Percentiles rank a stretch among this genome's conserved stretches.
These are phyloP conservation scores for Artemisia argyi DNA, from an alignment of 129 eudicot genomes.

Conservation along the genomic window DNA sequence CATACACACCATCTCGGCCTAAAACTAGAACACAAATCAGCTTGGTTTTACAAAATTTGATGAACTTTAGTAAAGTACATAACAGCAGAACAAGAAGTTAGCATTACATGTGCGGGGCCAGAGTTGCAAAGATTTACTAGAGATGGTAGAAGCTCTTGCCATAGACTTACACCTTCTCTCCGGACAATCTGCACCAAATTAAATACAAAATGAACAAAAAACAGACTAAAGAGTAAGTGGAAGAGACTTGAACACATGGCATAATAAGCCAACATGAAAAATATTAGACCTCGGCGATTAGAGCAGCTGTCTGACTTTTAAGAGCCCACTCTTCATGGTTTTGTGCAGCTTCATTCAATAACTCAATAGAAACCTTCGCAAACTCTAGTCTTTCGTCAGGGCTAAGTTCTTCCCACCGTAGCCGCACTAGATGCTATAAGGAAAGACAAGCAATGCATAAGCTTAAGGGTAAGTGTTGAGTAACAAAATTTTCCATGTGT, in stretches of 20 bases:
- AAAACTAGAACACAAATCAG: constrained; percentile 41
- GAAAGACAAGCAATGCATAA: constrained; percentile 9
- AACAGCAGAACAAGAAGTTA: constrained; percentile 12
- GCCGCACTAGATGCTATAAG: constrained; percentile 86
- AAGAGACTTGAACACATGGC: constrained; percentile 16
- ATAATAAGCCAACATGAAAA: constrained; percentile 20
- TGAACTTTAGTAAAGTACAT: constrained; percentile 4
- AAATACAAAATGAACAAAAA: neutral
- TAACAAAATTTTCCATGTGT: neutral
- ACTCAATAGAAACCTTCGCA: constrained; percentile 67
- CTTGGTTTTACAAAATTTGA: constrained; percentile 23
- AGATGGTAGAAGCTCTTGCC: constrained; percentile 87
- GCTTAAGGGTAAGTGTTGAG: neutral
- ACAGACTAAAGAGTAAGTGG: neutral
- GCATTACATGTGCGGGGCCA: constrained; percentile 83
- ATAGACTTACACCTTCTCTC: constrained; percentile 81
- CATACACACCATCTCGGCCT: constrained; percentile 96
- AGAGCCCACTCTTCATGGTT: constrained; percentile 83
- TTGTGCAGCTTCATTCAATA: constrained; percentile 71
- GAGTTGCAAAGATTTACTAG: constrained; percentile 61
- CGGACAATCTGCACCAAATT: constrained; percentile 68
- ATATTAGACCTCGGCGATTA: constrained; percentile 78
- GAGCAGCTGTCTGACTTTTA: constrained; percentile 93
- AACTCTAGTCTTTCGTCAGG: constrained; percentile 69
- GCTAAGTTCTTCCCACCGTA: constrained; percentile 84